These are phyloP conservation scores for Ganoderma leucocontextum DNA, from an alignment of 1,284 basidiomycete genomes.

Conservation along the genomic window DNA sequence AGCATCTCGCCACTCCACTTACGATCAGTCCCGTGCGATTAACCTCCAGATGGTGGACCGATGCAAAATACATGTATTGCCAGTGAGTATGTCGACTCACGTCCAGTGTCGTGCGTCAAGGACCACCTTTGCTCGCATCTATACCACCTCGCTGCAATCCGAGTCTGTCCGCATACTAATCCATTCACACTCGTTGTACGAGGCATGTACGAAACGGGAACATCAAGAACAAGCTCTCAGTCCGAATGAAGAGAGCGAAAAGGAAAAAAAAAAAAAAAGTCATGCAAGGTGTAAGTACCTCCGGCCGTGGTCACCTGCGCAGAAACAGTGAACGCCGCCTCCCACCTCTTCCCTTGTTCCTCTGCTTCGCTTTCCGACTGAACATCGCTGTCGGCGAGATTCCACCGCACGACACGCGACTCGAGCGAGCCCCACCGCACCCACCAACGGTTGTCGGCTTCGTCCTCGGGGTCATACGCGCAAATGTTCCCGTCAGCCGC, in stretches of 20 bases:
- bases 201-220: too few species aligned
- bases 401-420: neutral
- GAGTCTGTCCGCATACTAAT: too few species aligned
- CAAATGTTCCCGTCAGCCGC: constrained; percentile 35
- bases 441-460: constrained; percentile 50
- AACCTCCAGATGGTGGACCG: too few species aligned
- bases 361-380: neutral
- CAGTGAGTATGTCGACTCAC: too few species aligned
- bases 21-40: too few species aligned
- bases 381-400: neutral
- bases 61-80: too few species aligned
- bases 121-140: too few species aligned
- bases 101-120: too few species aligned
- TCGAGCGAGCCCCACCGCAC: constrained; percentile 42
- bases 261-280: neutral
- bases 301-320: neutral
- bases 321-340: neutral
- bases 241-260: neutral
- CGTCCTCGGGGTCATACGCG: constrained; percentile 47
- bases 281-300: neutral
- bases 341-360: neutral
- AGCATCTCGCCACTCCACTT: too few species aligned
- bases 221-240: too few species aligned
- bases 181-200: too few species aligned
- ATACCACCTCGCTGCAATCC: too few species aligned